phyloP scores from a whole-genome alignment of 176 grass and related monocot species.

The Oryza glaberrima region DNA sequence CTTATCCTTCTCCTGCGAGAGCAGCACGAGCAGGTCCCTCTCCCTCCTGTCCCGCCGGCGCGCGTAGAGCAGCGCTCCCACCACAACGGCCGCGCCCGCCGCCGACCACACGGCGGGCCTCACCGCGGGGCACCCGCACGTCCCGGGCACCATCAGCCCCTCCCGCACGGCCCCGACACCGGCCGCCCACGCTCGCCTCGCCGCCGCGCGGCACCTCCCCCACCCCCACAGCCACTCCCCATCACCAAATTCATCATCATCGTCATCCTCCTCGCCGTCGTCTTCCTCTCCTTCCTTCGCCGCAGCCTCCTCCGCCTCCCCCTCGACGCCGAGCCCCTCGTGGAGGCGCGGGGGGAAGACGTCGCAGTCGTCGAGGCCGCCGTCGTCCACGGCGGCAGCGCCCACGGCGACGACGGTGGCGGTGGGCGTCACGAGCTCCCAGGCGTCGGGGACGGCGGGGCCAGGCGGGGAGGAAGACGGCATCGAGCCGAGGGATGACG shows the following conservation, averaged over 20 bases:
- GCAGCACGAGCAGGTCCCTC: slow-evolving; percentile 56
- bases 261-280: background rate
- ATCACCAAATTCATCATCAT: background rate
- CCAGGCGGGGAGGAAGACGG: slow-evolving; percentile 37
- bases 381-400: slow-evolving; percentile 24
- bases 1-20: slow-evolving; percentile 79
- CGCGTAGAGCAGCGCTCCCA: slow-evolving; percentile 57
- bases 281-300: slow-evolving; percentile 20
- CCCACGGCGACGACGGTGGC: background rate
- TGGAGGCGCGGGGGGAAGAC: slow-evolving; percentile 57
- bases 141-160: slow-evolving; percentile 33
- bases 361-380: slow-evolving; percentile 50
- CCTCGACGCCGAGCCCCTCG: slow-evolving; percentile 54
- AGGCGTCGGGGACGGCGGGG: slow-evolving; percentile 43
- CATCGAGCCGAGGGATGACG: slow-evolving; percentile 51
- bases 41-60: slow-evolving; percentile 68
- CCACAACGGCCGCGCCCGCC: slow-evolving; percentile 36
- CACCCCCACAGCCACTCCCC: slow-evolving; percentile 15
- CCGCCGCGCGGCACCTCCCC: slow-evolving; percentile 36
- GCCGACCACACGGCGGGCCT: slow-evolving; percentile 60
- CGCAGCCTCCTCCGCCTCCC: slow-evolving; percentile 33
- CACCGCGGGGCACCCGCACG: slow-evolving; percentile 45
- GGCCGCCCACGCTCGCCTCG: slow-evolving; percentile 44
- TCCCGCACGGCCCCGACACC: slow-evolving; percentile 46
- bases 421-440: slow-evolving; percentile 45